Evolutionary conservation across 2,329 filamentous ascomycete genomes (phyloP).

Genomic region (Aureobasidium sp.): DNA sequence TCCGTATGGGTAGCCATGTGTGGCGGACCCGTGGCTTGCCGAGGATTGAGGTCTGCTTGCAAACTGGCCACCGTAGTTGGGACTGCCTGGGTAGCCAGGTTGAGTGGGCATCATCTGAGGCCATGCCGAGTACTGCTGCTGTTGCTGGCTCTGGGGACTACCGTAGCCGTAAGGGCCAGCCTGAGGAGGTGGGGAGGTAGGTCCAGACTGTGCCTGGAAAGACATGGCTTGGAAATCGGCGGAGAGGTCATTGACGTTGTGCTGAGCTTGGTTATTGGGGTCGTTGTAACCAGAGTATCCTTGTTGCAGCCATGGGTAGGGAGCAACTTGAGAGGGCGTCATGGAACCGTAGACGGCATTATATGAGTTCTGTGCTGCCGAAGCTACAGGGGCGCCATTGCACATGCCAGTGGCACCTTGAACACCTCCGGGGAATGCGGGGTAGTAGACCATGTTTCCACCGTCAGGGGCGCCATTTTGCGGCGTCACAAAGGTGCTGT

Average conservation of each 20-base stretch:
- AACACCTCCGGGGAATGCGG: conserved; percentile 4
- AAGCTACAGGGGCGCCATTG: not conserved
- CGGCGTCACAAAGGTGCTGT: conserved; percentile 30
- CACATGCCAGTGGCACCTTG: conserved; percentile 10
- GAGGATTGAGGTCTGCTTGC: conserved; percentile 1
- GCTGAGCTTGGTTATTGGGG: conserved; percentile 14
- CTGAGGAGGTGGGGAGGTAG: conserved; percentile 6
- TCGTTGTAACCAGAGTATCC: conserved; percentile 7
- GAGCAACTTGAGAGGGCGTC: not conserved
- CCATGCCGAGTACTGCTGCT: conserved; percentile 24
- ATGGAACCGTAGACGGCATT: conserved; percentile 9
- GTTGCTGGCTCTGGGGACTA: not conserved
- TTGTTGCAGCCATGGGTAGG: conserved; percentile 14
- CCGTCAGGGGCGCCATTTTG: conserved; percentile 3
- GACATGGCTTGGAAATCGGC: conserved; percentile 38
- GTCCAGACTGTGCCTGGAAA: conserved; percentile 27
- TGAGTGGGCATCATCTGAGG: conserved; percentile 20
- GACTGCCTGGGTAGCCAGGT: conserved; percentile 14
- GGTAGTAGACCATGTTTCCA: conserved; percentile 12
- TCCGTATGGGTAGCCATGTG: conserved; percentile 57
- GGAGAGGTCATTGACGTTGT: conserved; percentile 35
- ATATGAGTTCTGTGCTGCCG: not conserved
- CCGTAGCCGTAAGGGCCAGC: not conserved
- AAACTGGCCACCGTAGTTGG: conserved; percentile 1
- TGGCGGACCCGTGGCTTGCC: conserved; percentile 19